phyloP scores from a whole-genome alignment of 495 filamentous ascomycete genomes.

The Hapsidospora chrysogenum region DNA sequence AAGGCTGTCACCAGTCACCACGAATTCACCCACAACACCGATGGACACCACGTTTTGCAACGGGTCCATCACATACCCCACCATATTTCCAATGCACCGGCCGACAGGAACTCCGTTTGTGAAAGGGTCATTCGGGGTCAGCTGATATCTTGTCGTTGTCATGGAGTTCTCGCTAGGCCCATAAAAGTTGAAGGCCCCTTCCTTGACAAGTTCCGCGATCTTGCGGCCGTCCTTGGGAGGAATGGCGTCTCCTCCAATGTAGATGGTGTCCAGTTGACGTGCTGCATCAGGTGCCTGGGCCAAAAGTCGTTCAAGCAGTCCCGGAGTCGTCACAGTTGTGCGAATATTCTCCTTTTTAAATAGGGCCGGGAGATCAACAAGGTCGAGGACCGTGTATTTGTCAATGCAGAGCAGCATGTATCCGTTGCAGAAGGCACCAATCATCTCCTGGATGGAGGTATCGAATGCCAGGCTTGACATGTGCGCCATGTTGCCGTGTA shows the following conservation, averaged over 20 bases:
- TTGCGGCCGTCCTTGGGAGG: neutral
- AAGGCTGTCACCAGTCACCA: conserved; percentile 5
- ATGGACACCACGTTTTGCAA: neutral
- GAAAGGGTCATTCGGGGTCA: neutral
- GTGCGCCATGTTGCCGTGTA: conserved; percentile 2
- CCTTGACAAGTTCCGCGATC: conserved; percentile 1
- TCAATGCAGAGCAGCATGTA: conserved; percentile 5
- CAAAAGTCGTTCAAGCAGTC: conserved; percentile 2
- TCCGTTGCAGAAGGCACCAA: conserved; percentile 4
- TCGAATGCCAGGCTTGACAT: conserved; percentile 5
- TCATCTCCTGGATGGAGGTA: conserved; percentile 5
- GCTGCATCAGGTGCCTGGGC: neutral
- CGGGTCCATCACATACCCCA: conserved; percentile 5
- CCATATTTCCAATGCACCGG: conserved; percentile 3
- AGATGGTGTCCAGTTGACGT: neutral
- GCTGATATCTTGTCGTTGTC: conserved; percentile 1
- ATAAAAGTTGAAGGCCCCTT: conserved; percentile 3
- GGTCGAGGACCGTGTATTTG: conserved; percentile 2
- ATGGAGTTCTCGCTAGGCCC: conserved; percentile 6
- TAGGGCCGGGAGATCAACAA: neutral
- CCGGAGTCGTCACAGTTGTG: conserved; percentile 1
- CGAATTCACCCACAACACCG: conserved; percentile 5
- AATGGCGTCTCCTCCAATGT: conserved; percentile 2
- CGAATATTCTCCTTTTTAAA: conserved; percentile 1
- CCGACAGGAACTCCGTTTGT: conserved; percentile 5